phyloP scores from a whole-genome alignment of 2,329 filamentous ascomycete genomes.

The Xylaria sp. region DNA sequence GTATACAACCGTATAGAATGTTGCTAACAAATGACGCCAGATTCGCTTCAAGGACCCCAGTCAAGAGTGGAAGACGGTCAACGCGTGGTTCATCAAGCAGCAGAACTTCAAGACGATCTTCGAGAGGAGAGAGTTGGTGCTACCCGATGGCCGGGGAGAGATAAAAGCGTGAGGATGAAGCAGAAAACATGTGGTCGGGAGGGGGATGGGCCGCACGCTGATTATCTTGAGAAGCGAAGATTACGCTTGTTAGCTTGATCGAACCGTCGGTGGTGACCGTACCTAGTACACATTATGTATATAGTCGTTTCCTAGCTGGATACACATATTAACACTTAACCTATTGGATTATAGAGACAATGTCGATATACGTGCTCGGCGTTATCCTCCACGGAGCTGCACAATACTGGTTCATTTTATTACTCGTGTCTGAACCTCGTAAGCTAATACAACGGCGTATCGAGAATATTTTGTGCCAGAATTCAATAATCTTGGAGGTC shows the following conservation, averaged over 20 bases:
- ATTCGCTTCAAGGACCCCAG: conserved; percentile 64
- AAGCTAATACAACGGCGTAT: background rate
- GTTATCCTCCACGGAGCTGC: no score
- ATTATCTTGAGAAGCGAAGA: conserved; percentile 9
- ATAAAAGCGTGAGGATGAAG: conserved; percentile 20
- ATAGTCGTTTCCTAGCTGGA: conserved; percentile 6
- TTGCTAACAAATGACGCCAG: conserved; percentile 48
- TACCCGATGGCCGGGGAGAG: conserved; percentile 44
- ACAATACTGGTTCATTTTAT: background rate
- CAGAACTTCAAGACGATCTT: conserved; percentile 64
- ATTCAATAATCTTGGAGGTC: no score
- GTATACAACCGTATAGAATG: background rate
- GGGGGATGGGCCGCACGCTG: background rate
- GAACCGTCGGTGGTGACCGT: background rate
- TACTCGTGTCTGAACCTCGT: background rate
- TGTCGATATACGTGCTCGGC: background rate
- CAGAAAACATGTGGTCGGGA: background rate
- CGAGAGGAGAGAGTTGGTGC: conserved; percentile 56
- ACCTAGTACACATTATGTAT: conserved; percentile 9
- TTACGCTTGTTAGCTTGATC: background rate
- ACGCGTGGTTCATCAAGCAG: conserved; percentile 73
- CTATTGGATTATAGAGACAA: background rate
- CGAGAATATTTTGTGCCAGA: no score
- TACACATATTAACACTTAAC: background rate
- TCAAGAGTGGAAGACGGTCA: conserved; percentile 68